These are phyloP conservation scores for Talaromyces adpressus DNA, from an alignment of 495 filamentous ascomycete genomes.

Conservation along the genomic window DNA sequence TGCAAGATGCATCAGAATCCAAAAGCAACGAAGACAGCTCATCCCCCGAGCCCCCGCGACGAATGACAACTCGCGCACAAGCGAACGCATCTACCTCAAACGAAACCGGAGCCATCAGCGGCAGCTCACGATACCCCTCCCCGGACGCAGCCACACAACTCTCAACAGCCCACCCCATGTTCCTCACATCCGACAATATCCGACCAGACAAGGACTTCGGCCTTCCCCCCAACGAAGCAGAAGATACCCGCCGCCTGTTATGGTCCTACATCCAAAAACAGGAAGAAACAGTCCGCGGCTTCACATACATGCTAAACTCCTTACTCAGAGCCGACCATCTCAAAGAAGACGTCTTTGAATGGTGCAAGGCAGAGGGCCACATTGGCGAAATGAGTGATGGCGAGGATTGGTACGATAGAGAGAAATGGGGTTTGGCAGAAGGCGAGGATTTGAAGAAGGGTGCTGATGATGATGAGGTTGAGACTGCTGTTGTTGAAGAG, in stretches of 20 bases:
- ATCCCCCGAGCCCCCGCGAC: constrained; percentile 43
- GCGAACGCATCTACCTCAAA: constrained; percentile 44
- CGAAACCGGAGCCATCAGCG: constrained; percentile 22
- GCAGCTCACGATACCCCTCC: constrained; percentile 38
- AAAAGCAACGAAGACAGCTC: constrained; percentile 9
- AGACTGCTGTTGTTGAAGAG: constrained; percentile 54
- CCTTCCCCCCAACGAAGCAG: constrained; percentile 73
- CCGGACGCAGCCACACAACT: constrained; percentile 41
- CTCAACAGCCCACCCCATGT: constrained; percentile 72
- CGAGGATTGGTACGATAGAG: constrained; percentile 92
- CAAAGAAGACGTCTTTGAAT: constrained; percentile 71
- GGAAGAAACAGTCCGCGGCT: constrained; percentile 84
- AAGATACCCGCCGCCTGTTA: constrained; percentile 78
- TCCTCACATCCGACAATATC: constrained; percentile 61
- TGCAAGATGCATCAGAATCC: not conserved
- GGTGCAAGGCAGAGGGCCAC: constrained; percentile 87
- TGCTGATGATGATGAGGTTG: constrained; percentile 84
- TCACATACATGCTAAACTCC: constrained; percentile 65
- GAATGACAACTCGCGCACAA: constrained; percentile 65
- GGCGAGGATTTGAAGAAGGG: constrained; percentile 81
- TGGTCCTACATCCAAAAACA: constrained; percentile 90
- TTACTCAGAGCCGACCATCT: constrained; percentile 71
- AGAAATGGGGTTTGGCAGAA: constrained; percentile 73
- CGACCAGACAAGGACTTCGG: constrained; percentile 73
- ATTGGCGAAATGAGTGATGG: constrained; percentile 81